These are phyloP conservation scores for Rhamnella rubrinervis DNA, from an alignment of 331 rosid genomes.

Conservation along the genomic window DNA sequence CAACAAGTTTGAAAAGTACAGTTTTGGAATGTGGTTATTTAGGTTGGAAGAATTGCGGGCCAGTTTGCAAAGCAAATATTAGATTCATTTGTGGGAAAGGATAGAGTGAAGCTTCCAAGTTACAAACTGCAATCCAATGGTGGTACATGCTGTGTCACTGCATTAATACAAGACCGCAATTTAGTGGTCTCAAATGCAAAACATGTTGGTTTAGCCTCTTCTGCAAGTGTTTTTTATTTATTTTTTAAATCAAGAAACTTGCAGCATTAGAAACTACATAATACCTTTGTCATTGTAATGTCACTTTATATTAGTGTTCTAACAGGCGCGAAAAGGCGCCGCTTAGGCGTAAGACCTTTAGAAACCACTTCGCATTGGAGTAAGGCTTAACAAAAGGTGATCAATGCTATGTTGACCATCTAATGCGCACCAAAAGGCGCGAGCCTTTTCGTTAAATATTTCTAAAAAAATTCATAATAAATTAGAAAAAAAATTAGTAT, in stretches of 20 bases:
- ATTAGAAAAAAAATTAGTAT: too few species aligned
- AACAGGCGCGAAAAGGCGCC: too few species aligned
- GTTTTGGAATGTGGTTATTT: neutral
- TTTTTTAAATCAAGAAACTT: slow-evolving; percentile 25
- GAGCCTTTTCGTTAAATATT: too few species aligned
- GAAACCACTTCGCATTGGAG: too few species aligned
- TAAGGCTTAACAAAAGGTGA: too few species aligned
- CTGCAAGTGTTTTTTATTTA: neutral
- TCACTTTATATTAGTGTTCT: neutral
- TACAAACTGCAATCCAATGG: slow-evolving; percentile 44
- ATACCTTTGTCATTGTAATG: neutral
- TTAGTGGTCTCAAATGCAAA: too few species aligned
- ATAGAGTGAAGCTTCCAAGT: slow-evolving; percentile 76
- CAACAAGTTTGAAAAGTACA: too few species aligned
- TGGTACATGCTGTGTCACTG: slow-evolving; percentile 81
- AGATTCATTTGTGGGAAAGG: slow-evolving; percentile 63
- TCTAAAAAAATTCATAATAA: too few species aligned
- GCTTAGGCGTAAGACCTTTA: too few species aligned
- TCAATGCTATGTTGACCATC: too few species aligned
- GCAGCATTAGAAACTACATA: slow-evolving; percentile 26
- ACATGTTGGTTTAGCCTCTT: slow-evolving; percentile 20
- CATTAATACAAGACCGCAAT: too few species aligned
- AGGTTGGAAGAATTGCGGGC: slow-evolving; percentile 95
- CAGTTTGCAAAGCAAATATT: slow-evolving; percentile 89
- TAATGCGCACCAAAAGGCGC: too few species aligned